Evolutionary conservation across 75 land plant species (phyloP), one percentile per base, ranked within the genome.

Genomic region (Larix kaempferi): DNA sequence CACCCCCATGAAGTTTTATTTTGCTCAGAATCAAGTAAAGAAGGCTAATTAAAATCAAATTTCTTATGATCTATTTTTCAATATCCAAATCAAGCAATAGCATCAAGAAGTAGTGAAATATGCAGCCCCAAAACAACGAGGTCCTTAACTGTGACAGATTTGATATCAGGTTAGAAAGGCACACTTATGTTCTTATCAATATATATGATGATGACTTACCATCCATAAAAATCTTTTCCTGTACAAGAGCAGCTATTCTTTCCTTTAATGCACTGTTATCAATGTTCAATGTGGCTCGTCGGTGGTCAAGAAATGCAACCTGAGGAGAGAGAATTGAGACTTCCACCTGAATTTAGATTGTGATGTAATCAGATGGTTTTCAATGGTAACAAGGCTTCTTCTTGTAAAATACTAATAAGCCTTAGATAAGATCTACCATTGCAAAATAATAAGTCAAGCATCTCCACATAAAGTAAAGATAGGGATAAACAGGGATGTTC

Each of bases 271-370:
- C 80, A 81, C 90, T 89, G 79, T 95, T 95, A 75, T 92, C 95
- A 7, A 95, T 89, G 74, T 89, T 88, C 7, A 95, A 85, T 39
- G 86, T 72, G 78, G 85, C 78, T 26, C 98, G 80, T 56, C 91
- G 95, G 59, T 92, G 98, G 59, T 95, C 98, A 58, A 92, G 80
- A 78, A 87, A 92, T 13, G 98, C 91, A 5, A 95, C 98, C 61
- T 94, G 88, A 29, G 98, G 95, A 15, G 98, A 86, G 78, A 95
- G 76, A 56, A 84, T 84, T 25, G 95, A 89, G 6, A 95, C 95
- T 74, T 95, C 98, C 62, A 89, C 77, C 98, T 92, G 82, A 60
- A 61, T 33, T 15, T 19, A 71, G 7, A 71, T 33, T 39, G 19
- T 29, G 10, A 2, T 11, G 21, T 7, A 33, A 49, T 49, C 54